Evolutionary conservation across 2,329 filamentous ascomycete species (phyloP), one percentile per base, ranked within the genome.

Genomic region (Fusarium sulawesiense): DNA sequence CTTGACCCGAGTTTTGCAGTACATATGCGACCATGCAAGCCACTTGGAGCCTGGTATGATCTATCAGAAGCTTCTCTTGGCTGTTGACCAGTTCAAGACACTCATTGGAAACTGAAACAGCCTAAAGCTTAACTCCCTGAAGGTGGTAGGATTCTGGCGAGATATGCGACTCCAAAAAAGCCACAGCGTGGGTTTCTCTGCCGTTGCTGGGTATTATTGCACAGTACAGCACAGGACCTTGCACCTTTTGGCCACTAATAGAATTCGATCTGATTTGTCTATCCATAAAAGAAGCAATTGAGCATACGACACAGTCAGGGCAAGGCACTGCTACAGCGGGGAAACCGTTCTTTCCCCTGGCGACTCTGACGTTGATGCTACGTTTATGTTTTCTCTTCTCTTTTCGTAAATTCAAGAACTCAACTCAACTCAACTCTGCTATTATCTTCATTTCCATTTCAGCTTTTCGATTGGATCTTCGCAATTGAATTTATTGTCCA

Each of bases 251-350:
- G 47, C 42, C 27, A 30, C 45, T 48, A 51, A 65, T 32, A 55
- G 23, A 23, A 60, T 47, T 30, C 51, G 41, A 51, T 63, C 32
- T 63, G 42, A 48, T 71, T 59, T 71, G 41, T 16, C 34, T 37
- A 37, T 12, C 34, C 18, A 45, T 64, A 48, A 49, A 56, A 68
- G 68, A 71, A 65, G 55, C 58, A 71, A 70, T 70, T 71, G 55
- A 56, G 54, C 60, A 68, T 55, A 45, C 37, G 50, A 53, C 50
- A 49, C 13, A n/a, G 34, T 48, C 21, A 40, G 48, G 30, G 30
- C 16, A 34, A 49, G 23, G 11, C 16, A 23, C 34, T 23, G n/a
- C 13, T 5, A 21, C 60, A 65, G 68, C 55, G 64, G 68, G 68
- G 68, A 68, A 70, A 41, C 59, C 29, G 29, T 53, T 57, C 54